Base-by-base conservation (phyloP, 2,329 filamentous ascomycete species). In the Xylariaceae sp. region DNA sequence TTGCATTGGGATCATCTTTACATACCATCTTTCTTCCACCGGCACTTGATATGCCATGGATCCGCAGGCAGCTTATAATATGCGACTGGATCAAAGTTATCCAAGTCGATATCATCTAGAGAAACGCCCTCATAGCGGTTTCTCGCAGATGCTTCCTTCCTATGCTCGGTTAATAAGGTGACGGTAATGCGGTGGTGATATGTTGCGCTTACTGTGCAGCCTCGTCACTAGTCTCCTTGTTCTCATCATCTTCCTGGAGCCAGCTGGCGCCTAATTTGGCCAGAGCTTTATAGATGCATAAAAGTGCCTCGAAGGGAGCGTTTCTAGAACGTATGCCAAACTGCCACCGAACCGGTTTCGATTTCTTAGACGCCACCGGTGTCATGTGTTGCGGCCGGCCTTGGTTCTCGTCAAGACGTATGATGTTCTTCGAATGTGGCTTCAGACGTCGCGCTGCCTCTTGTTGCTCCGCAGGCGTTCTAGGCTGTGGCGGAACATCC, bases 241-340 rank as follows among this genome's bases (percentile, higher is more conserved):
- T 77, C 57, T 78, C 82, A 64, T 84, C 81, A 62, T 87, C 84
- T 51, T 88, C 85, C 0, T 82, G 78, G 2, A 96, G 86, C 88
- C 95, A 97, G 53, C 92, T 87, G 10, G 92, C 94, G 37, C 91
- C 92, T 69, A 97, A 87, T 66, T 92, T 92, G 62, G 87, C 81
- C 49, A 99, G 78, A 0, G 94, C 92, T 73, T 93, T 92, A 79
- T 97, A 97, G 58, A 99, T 94, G 69, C 93, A 97, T 30, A 96
- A 79, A 74, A 99, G 88, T 0, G 94, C 94, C 73, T 99, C 94
- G 69, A 92, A 91, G 0, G 94, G 94, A 58, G 91, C 89, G 70
- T 97, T 99, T 53, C 94, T 86, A 51, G 91, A 96, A 44, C 94
- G 85, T 62, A 99, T 99, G 58, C 94, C 94, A 72, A 99, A 99